Evolutionary conservation across 352 stramenopile genomes (phyloP).

Genomic region (Thalassiosira oceanica): DNA sequence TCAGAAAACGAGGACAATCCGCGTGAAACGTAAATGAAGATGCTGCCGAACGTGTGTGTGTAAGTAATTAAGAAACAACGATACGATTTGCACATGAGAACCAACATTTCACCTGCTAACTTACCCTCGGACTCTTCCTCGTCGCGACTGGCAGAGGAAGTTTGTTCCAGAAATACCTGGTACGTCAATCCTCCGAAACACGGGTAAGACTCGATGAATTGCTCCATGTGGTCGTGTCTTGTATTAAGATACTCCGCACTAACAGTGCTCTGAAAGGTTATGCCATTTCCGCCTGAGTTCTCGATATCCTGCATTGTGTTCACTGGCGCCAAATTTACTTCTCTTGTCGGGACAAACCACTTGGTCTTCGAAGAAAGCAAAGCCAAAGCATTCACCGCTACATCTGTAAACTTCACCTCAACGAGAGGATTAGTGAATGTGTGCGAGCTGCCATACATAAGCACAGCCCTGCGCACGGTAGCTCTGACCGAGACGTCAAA

Average conservation of each 20-base stretch:
- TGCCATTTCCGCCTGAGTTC: conserved; percentile 14
- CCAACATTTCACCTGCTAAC: background rate
- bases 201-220: conserved; percentile 53
- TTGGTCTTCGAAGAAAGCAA: conserved; percentile 29
- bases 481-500: conserved; percentile 21
- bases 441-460: conserved; percentile 44
- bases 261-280: conserved; percentile 40
- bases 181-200: conserved; percentile 44
- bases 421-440: conserved; percentile 36
- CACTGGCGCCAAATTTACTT: background rate
- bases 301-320: background rate
- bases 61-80: background rate
- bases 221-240: conserved; percentile 59
- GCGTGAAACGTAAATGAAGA: conserved; percentile 32
- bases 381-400: conserved; percentile 21
- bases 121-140: background rate
- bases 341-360: conserved; percentile 18
- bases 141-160: background rate
- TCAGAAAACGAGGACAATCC: conserved; percentile 41
- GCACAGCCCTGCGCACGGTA: conserved; percentile 17
- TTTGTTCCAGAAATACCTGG: conserved; percentile 23
- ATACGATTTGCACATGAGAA: background rate
- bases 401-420: conserved; percentile 23
- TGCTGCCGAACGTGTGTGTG: background rate
- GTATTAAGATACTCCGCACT: conserved; percentile 52